Evolutionary conservation across 2,329 filamentous ascomycete genomes (phyloP).

Genomic region (Fusarium miscanthi): DNA sequence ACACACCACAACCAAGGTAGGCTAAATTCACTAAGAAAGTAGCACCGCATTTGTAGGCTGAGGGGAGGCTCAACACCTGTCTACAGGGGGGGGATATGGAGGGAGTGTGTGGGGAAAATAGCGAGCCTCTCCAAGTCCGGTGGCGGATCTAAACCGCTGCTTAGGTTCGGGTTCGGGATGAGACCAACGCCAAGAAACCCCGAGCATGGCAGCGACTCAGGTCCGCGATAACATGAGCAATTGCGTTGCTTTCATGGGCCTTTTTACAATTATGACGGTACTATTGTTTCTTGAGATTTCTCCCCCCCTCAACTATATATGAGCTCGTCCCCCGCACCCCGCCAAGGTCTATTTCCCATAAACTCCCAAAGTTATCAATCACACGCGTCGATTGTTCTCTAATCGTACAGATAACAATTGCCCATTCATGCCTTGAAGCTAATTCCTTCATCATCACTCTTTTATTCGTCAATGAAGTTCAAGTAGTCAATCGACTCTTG

Average conservation of each 20-base stretch:
- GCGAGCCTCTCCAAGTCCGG: constrained; percentile 8
- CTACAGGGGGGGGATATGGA: background rate
- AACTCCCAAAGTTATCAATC: constrained; percentile 13
- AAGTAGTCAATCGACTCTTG: constrained; percentile 25
- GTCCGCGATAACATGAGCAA: constrained; percentile 18
- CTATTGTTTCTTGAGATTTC: constrained; percentile 1
- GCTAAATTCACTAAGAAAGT: background rate
- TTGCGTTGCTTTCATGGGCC: background rate
- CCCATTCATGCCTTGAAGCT: background rate
- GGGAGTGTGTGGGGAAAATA: constrained; percentile 30
- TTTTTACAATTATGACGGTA: constrained; percentile 20
- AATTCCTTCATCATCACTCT: background rate
- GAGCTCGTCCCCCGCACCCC: constrained; percentile 34
- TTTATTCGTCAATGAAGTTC: constrained; percentile 27
- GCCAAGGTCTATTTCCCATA: constrained; percentile 21
- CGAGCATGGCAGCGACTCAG: constrained; percentile 34
- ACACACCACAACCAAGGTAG: constrained; percentile 16
- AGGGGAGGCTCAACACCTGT: constrained; percentile 20
- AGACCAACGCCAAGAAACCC: constrained; percentile 32
- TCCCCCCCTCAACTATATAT: constrained; percentile 39
- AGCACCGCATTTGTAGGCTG: background rate
- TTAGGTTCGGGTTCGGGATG: constrained; percentile 30
- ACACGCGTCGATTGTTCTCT: constrained; percentile 19
- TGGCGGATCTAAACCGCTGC: constrained; percentile 38
- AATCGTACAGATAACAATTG: background rate